Evolutionary conservation across 345 rosid species (phyloP), one percentile per base, ranked within the genome.

Genomic region (Melastoma malabathricum): DNA sequence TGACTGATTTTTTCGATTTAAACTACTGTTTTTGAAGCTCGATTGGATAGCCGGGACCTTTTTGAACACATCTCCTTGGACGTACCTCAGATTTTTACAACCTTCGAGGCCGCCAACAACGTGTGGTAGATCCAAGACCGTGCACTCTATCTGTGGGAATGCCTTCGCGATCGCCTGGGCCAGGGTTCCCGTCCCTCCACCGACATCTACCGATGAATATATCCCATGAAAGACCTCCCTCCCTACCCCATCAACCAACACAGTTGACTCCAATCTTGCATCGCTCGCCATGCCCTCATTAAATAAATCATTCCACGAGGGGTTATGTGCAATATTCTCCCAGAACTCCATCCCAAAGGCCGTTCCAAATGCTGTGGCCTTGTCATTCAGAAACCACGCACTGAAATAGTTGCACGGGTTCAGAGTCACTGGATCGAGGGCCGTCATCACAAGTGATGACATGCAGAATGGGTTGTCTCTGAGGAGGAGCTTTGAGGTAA

Each of bases 61-160:
- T 17, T 47, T 25, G 43, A 72, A 61, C 81, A 75, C 66, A 50
- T 72, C 61, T 1, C 81, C 77, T 34, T 27, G 66, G 13, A 68
- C 43, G 27, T 27, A 75, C 18, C 47, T 66, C 56, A 72, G 16
- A 47, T 68, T 69, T 2, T 41, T 22, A 3, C 18, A 20, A 1
- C 58, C 72, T 43, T 55, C 44, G 54, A 60, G 55, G 16, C 50
- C 68, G 8, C 54, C 58, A 10, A 63, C 69, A 18, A 29, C 55
- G n/a, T 62, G 55, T 3, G 51, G 47, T 15, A 25, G 56, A 58
- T 68, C 63, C 0, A 71, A 13, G 1, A 66, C 71, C 9, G 57
- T 59, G 54, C 68, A 71, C 10, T 66, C 63, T 53, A 68, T 1
- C 1, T 52, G 4, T 0, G 72, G 74, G 52, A 60, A 66, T 2